Base-by-base conservation (phyloP, 129 eudicot species). In the Centrapalus pauciflorus region DNA sequence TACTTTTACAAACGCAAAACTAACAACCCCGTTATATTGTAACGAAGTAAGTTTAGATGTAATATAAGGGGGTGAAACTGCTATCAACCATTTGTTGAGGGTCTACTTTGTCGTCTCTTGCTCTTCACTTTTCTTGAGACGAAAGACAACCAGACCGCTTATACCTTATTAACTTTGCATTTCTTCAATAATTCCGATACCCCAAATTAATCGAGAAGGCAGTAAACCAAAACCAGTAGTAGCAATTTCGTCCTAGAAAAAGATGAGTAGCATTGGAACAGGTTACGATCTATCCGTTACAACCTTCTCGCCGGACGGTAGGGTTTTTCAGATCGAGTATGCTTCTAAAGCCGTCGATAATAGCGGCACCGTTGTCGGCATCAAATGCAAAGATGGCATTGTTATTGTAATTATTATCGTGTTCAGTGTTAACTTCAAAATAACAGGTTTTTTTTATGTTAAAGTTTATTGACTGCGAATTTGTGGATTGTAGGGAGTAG, bases 271-370 rank as follows among this genome's bases (percentile, higher is more conserved):
- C 88, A 93, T 93, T 70, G 98, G 98, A 16, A 93, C 98, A 7
- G 98, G 98, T 0, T 93, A 93, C 76, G 98, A 93, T 80, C 84
- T 93, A 3, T 93, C 98, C 9, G 98, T 93, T 49, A 93, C 98
- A 17, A 93, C 98, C 13, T 93, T 88, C 83, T 93, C 98, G 17
- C 98, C 98, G 40, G 98, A 93, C 77, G 98, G 98, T 13, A 90
- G 98, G 28, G 96, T 93, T 59, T 93, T 93, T 63, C 98, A 93
- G 96, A 93, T 89, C 95, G 98, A 93, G 64, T 93, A 93, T 73
- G 98, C 98, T 19, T 87, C 92, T 52, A 93, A 93, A 72, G 98
- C 98, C n/a, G 98, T 93, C 61, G 98, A 93, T 69, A 93, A 89
- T 43, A 93, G 98, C 79, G 96, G 98, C 27, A 93, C 98, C 49